A percentile compares a stretch with the other conserved stretches of the same genome.
These are phyloP conservation scores for Oligophagozyma castellii DNA, from an alignment of 1,139 yeast genomes.

Conservation along the genomic window DNA sequence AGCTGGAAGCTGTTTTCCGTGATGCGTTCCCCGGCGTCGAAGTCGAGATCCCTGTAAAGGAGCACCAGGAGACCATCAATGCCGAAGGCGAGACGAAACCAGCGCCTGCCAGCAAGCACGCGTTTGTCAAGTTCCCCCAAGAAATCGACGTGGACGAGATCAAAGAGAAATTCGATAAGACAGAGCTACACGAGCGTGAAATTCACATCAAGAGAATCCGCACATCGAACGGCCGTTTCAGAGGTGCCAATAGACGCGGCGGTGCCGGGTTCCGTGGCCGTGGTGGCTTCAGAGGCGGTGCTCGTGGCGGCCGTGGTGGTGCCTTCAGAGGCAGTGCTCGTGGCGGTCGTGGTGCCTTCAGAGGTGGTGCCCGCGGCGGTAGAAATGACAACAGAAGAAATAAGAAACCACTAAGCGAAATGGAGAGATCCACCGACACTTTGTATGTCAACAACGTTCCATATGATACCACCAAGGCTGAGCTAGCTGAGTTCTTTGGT, in stretches of 20 bases:
- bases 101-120: constrained; percentile 19
- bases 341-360: constrained; percentile 10
- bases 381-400: constrained; percentile 13
- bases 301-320: constrained; percentile 7
- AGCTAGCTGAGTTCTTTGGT: constrained; percentile 21
- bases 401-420: constrained; percentile 20
- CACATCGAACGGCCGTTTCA: constrained; percentile 15
- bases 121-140: constrained; percentile 21
- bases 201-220: constrained; percentile 22
- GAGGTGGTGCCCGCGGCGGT: constrained; percentile 12
- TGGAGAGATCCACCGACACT: constrained; percentile 25
- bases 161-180: constrained; percentile 21
- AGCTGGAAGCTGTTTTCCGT: constrained; percentile 16
- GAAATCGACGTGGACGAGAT: constrained; percentile 20
- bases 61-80: not conserved
- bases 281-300: constrained; percentile 7
- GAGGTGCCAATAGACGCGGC: constrained; percentile 8
- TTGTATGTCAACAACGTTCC: constrained; percentile 24
- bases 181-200: constrained; percentile 20
- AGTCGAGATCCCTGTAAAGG: constrained; percentile 19
- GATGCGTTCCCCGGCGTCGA: constrained; percentile 18
- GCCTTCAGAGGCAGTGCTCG: constrained; percentile 9
- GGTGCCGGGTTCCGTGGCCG: constrained; percentile 6
- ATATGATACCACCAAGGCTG: constrained; percentile 22
- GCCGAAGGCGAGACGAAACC: constrained; percentile 11